A percentile compares a stretch with the other conserved stretches of the same genome.
Evolutionary conservation across 345 rosid species (phyloP).

Genomic region (Eucalyptus albens): DNA sequence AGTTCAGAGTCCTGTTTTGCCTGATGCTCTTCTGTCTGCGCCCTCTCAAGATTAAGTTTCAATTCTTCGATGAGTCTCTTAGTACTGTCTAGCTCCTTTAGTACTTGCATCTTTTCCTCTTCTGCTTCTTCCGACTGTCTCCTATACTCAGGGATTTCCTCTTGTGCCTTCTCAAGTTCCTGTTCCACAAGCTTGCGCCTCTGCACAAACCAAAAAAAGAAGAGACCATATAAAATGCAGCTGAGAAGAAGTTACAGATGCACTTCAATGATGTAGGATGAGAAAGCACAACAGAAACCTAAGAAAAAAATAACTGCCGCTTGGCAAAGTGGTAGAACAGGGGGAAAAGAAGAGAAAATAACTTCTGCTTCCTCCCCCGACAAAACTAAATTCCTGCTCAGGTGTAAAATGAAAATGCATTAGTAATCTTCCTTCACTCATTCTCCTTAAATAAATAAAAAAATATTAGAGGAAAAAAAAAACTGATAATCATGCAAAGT

Average conservation of each 20-base stretch:
- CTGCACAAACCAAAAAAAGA: slow-evolving; percentile 16
- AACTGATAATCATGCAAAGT: background rate
- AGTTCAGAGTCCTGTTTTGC: slow-evolving; percentile 93
- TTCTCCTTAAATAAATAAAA: background rate
- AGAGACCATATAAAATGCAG: background rate
- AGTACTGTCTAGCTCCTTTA: slow-evolving; percentile 67
- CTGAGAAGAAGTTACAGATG: background rate
- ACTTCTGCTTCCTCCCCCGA: background rate
- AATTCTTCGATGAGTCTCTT: slow-evolving; percentile 81
- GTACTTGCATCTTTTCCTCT: slow-evolving; percentile 33
- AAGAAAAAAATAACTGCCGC: background rate
- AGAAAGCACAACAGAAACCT: background rate
- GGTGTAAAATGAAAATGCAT: background rate
- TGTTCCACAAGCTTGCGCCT: slow-evolving; percentile 64
- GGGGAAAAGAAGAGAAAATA: background rate
- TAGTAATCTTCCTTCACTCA: background rate
- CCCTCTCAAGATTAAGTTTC: slow-evolving; percentile 77
- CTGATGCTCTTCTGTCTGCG: slow-evolving; percentile 80
- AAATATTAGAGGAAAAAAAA: background rate
- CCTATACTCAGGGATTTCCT: slow-evolving; percentile 56
- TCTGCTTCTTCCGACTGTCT: slow-evolving; percentile 51
- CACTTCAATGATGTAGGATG: background rate
- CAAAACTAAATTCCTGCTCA: background rate
- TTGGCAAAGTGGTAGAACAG: background rate
- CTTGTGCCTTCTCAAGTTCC: slow-evolving; percentile 56